Percentiles rank a stretch among this genome's conserved stretches.
Evolutionary conservation across 2,329 filamentous ascomycete genomes (phyloP).

Genomic region (Penicillium digitatum): DNA sequence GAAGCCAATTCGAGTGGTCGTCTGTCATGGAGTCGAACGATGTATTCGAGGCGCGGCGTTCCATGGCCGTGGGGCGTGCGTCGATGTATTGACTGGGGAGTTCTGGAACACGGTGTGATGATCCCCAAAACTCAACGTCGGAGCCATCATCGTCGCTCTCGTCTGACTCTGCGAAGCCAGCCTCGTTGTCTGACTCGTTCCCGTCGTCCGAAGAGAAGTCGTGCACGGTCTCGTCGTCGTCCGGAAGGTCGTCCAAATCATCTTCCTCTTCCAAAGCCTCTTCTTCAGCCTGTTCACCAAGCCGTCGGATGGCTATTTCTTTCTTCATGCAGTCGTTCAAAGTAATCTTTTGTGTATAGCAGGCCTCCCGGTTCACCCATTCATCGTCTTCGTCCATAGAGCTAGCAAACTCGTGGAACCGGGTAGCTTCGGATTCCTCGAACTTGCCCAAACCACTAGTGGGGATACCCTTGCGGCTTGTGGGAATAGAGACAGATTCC

Average conservation of each 20-base stretch:
- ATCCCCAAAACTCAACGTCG: constrained; percentile 64
- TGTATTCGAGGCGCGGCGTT: constrained; percentile 50
- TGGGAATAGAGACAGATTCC: constrained; percentile 12
- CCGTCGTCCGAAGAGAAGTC: constrained; percentile 56
- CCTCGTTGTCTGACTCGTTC: constrained; percentile 76
- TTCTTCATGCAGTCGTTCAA: constrained; percentile 85
- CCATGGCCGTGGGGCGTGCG: constrained; percentile 44
- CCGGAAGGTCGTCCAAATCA: constrained; percentile 60
- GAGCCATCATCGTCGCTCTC: constrained; percentile 59
- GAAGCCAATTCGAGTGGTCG: constrained; percentile 29
- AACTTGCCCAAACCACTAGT: constrained; percentile 39
- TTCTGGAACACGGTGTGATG: constrained; percentile 45
- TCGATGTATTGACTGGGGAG: constrained; percentile 53
- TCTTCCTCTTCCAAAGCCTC: constrained; percentile 77
- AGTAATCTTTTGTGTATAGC: constrained; percentile 68
- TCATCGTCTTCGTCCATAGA: constrained; percentile 79
- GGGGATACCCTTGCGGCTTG: constrained; percentile 28
- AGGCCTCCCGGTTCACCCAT: constrained; percentile 73
- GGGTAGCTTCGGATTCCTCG: constrained; percentile 42
- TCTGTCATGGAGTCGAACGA: constrained; percentile 52
- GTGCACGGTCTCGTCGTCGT: constrained; percentile 58
- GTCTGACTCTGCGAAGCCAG: constrained; percentile 66
- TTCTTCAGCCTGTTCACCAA: constrained; percentile 86
- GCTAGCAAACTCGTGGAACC: constrained; percentile 88
- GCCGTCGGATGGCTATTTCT: constrained; percentile 79